These are phyloP conservation scores for Bryoglossum gracile DNA, from an alignment of 495 filamentous ascomycete genomes.

Conservation along the genomic window DNA sequence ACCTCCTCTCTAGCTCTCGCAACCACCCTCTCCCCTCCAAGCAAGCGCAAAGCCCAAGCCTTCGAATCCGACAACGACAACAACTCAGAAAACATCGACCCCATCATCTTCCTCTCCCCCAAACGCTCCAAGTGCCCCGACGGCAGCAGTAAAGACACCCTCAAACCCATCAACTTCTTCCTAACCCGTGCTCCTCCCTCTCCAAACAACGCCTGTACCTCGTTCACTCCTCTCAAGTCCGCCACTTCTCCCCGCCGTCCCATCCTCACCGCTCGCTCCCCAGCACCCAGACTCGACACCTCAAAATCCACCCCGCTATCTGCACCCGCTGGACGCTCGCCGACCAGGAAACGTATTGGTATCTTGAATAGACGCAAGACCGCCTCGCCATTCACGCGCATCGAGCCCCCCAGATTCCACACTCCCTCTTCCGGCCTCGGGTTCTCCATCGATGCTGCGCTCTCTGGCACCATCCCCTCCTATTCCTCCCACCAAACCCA, in stretches of 20 bases:
- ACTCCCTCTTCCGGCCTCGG: conserved; percentile 11
- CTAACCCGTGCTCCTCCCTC: conserved; percentile 25
- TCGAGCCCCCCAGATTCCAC: conserved; percentile 49
- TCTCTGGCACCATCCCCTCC: conserved; percentile 58
- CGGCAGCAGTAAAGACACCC: conserved; percentile 33
- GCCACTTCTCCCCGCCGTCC: conserved; percentile 28
- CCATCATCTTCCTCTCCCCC: conserved; percentile 50
- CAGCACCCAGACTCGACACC: conserved; percentile 40
- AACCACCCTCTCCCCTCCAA: conserved; percentile 13
- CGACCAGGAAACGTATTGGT: conserved; percentile 52
- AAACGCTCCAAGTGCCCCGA: conserved; percentile 57
- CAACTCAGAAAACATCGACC: conserved; percentile 80
- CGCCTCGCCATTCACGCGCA: conserved; percentile 44
- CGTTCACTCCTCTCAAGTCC: conserved; percentile 27
- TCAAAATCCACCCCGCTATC: conserved; percentile 38
- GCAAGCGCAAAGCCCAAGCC: conserved; percentile 16
- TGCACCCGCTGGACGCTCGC: conserved; percentile 56
- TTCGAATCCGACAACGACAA: conserved; percentile 29
- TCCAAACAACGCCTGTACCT: conserved; percentile 15
- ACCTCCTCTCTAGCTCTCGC: conserved; percentile 16
- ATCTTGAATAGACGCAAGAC: conserved; percentile 54
- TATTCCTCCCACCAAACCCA: conserved; percentile 34
- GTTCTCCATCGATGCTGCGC: conserved; percentile 74
- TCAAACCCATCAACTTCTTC: conserved; percentile 29
- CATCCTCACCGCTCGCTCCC: conserved; percentile 23